Percentiles rank a stretch among this genome's conserved stretches.
These are phyloP conservation scores for Gliomastix tumulicola DNA, from an alignment of 2,329 filamentous ascomycete genomes.

Conservation along the genomic window DNA sequence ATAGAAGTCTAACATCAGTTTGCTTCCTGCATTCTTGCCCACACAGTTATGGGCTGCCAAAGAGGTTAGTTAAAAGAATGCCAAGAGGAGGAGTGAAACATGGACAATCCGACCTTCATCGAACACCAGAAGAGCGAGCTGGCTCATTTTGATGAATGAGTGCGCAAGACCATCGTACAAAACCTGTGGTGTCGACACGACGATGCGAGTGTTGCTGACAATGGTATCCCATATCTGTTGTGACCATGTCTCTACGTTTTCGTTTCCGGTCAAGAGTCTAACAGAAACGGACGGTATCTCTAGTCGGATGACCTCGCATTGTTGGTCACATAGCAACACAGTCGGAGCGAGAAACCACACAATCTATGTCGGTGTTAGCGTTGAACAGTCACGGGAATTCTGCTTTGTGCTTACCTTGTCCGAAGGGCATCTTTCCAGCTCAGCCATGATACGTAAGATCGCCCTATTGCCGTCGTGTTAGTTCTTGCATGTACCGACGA, in stretches of 20 bases:
- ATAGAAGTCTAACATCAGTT: constrained; percentile 70
- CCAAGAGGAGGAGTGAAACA: too few species aligned
- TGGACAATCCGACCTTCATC: constrained; percentile 70
- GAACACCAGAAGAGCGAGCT: constrained; percentile 65
- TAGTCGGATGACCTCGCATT: constrained; percentile 49
- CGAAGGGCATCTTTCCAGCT: constrained; percentile 46
- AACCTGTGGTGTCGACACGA: constrained; percentile 72
- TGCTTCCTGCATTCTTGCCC: constrained; percentile 54
- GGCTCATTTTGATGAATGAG: constrained; percentile 61
- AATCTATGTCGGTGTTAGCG: constrained; percentile 29
- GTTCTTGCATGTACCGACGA: too few species aligned
- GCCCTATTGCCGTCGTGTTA: too few species aligned
- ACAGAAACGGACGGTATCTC: constrained; percentile 55
- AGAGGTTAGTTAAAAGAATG: not conserved
- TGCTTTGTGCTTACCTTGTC: constrained; percentile 55
- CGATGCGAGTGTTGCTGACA: constrained; percentile 58
- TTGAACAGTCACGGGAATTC: too few species aligned
- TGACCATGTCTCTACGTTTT: constrained; percentile 69
- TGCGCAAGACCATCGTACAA: constrained; percentile 68
- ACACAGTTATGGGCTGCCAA: constrained; percentile 67
- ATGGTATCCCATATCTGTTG: constrained; percentile 60
- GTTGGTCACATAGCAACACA: constrained; percentile 60
- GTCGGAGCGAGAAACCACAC: constrained; percentile 73
- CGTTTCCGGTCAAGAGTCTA: constrained; percentile 58
- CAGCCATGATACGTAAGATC: constrained; percentile 57